These are phyloP conservation scores for Pseudogymnoascus sp. DNA, from an alignment of 2,329 filamentous ascomycete genomes.

Conservation along the genomic window DNA sequence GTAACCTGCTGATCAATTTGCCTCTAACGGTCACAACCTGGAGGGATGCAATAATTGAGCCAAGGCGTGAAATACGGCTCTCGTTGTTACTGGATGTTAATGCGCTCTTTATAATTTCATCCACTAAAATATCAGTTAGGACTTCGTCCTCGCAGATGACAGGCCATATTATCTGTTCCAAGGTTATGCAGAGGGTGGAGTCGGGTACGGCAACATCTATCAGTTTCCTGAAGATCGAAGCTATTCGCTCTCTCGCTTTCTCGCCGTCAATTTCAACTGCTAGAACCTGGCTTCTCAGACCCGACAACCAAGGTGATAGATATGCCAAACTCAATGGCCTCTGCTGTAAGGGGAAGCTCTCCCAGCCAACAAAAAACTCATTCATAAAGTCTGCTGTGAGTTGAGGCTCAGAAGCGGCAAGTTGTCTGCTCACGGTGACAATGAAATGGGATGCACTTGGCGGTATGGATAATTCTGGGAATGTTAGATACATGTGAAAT, in stretches of 20 bases:
- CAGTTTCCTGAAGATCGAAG: conserved; percentile 56
- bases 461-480: conserved; percentile 54
- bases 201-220: conserved; percentile 60
- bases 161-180: conserved; percentile 63
- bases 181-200: conserved; percentile 48
- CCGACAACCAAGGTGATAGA: conserved; percentile 63
- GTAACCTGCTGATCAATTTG: conserved; percentile 57
- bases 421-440: conserved; percentile 56
- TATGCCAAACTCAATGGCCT: conserved; percentile 61
- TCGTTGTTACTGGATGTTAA: conserved; percentile 48
- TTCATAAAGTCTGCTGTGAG: conserved; percentile 63
- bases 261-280: conserved; percentile 56
- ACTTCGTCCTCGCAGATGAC: conserved; percentile 58
- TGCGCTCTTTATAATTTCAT: conserved; percentile 60
- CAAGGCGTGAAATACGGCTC: conserved; percentile 50
- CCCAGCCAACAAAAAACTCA: conserved; percentile 69
- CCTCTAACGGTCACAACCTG: conserved; percentile 60
- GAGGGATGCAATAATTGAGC: conserved; percentile 56
- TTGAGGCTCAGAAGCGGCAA: conserved; percentile 58
- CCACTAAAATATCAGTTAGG: conserved; percentile 59
- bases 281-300: conserved; percentile 53
- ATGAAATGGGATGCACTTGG: conserved; percentile 58
- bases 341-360: conserved; percentile 61
- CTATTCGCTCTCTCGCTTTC: conserved; percentile 59
- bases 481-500: conserved; percentile 13